Evolutionary conservation across 1,139 yeast species (phyloP), one percentile per base, ranked within the genome.

Genomic region (Diutina pseudorugosa): DNA sequence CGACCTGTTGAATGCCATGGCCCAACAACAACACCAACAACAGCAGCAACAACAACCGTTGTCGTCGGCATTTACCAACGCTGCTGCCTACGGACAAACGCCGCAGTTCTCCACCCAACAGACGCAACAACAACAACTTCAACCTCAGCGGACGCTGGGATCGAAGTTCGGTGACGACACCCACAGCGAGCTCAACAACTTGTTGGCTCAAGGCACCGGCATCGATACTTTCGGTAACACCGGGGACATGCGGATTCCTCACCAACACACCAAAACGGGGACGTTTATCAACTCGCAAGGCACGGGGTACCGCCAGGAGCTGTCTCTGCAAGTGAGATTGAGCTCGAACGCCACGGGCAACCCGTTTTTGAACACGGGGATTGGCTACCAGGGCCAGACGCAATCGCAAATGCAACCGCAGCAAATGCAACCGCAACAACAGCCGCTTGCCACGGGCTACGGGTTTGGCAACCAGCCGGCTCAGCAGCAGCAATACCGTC

Each of bases 211-310:
- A 53, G 97, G 96, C 42, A 87, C 96, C 0, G 98, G 97, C 23
- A 73, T 90, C 54, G 98, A 93, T 67, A 91, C 98, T 0, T 93
- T 88, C 67, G 98, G 98, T 67, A 93, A 93, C 66, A 84, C 89
- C 5, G 98, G 98, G 53, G 86, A 85, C 16, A 70, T 83, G 30
- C 82, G 97, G 70, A 79, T 93, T 55, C 96, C 98, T 12, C 95
- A 95, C 52, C 98, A 93, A 63, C 95, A 87, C 65, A 91, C 98
- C 1, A 81, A 79, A 59, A 82, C 94, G 8, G 82, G 84, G 18
- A 83, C 80, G 20, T 90, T 89, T 64, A 77, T 91, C 61, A 89
- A 87, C 66, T 86, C 96, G 16, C 83, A 85, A 58, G 96, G 96
- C 59, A 86, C 95, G 3, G 97, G 97, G 50, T 78, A 77, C 60